These are phyloP conservation scores for Aethionema arabicum DNA, from an alignment of 345 rosid species.

Conservation along the genomic window DNA sequence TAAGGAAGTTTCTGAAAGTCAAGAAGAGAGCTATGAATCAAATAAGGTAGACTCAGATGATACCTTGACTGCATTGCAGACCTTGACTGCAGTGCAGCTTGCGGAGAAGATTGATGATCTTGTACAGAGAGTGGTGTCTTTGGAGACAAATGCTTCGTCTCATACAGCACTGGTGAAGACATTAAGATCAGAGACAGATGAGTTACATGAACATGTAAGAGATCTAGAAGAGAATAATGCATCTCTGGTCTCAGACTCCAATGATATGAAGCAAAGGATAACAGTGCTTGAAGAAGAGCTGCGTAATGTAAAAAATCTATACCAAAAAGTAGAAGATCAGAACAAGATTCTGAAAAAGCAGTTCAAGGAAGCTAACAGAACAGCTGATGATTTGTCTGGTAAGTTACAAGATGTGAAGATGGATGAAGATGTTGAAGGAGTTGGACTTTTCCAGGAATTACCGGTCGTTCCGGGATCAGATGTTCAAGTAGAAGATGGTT, in stretches of 20 bases:
- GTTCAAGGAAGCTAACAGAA: constrained; percentile 50
- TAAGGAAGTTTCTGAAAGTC: constrained; percentile 19
- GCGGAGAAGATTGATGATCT: constrained; percentile 75
- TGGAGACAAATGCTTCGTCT: constrained; percentile 61
- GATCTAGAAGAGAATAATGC: constrained; percentile 65
- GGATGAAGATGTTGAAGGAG: constrained; percentile 50
- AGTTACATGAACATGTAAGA: constrained; percentile 47
- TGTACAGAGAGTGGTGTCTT: constrained; percentile 60
- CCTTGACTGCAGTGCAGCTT: constrained; percentile 50
- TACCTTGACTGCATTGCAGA: constrained; percentile 44
- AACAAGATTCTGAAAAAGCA: constrained; percentile 48
- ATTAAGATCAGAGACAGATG: constrained; percentile 59
- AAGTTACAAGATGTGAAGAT: constrained; percentile 53
- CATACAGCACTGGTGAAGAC: constrained; percentile 60
- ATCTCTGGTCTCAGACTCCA: constrained; percentile 43
- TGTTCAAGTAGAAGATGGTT: constrained; percentile 20
- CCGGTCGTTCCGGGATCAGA: constrained; percentile 25
- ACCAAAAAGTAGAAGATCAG: constrained; percentile 46
- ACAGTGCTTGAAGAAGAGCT: constrained; percentile 62
- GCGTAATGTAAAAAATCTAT: constrained; percentile 47
- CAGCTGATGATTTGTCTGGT: constrained; percentile 48
- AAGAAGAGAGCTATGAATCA: constrained; percentile 33
- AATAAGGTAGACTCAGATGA: constrained; percentile 38
- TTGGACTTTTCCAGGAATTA: constrained; percentile 31
- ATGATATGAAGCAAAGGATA: constrained; percentile 44